Conservation (phyloP, 371 early-diverging fungal genomes). For the Mortierella sp. region DNA sequence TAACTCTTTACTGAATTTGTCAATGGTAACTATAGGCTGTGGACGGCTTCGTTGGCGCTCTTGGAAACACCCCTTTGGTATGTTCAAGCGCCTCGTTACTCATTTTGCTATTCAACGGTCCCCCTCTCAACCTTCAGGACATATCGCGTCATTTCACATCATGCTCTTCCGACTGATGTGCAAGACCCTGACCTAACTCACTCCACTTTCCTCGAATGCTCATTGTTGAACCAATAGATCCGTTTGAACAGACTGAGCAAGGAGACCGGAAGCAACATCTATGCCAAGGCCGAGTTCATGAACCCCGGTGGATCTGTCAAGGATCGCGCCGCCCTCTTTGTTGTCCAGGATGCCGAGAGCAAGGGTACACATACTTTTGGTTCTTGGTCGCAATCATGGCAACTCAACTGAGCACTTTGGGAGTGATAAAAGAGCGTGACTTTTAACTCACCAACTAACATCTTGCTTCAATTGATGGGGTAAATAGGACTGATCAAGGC, state of each 20-base stretch:
- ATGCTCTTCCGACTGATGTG: neutral
- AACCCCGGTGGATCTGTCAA: conserved; percentile 99
- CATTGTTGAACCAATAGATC: conserved; percentile 62
- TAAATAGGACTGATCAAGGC: conserved; percentile 79
- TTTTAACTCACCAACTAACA: neutral
- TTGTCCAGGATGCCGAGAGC: conserved; percentile 95
- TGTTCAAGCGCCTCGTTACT: conserved; percentile 32
- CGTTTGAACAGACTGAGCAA: conserved; percentile 81
- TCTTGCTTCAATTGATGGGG: conserved; percentile 1
- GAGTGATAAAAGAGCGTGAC: neutral
- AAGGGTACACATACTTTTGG: conserved; percentile 42
- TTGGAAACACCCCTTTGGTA: conserved; percentile 96
- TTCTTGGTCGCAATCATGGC: no score
- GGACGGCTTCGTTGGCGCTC: conserved; percentile 89
- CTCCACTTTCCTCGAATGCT: neutral
- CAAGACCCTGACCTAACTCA: neutral
- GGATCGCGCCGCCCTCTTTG: conserved; percentile 94
- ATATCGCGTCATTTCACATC: conserved; percentile 16
- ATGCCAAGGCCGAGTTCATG: conserved; percentile 98
- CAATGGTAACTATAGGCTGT: conserved; percentile 29
- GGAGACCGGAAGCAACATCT: conserved; percentile 90
- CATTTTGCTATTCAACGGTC: neutral
- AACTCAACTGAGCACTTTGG: neutral
- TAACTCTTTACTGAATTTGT: neutral
- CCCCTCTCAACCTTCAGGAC: neutral